Percentiles rank a stretch among this genome's conserved stretches.
Evolutionary conservation across 2,329 filamentous ascomycete species (phyloP).

Genomic region (Fusarium drepaniforme): DNA sequence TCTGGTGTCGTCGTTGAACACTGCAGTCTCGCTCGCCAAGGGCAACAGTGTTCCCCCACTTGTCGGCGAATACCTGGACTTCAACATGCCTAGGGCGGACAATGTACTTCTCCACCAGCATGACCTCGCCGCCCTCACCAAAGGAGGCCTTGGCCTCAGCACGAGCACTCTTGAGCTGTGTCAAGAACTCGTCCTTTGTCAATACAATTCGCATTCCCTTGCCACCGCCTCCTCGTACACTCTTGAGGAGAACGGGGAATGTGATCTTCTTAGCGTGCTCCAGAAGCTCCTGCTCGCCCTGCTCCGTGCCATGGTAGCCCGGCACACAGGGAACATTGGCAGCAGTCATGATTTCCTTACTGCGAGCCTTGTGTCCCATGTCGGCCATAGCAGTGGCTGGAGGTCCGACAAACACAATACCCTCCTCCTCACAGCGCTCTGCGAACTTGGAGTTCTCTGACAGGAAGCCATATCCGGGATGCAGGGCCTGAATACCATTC

Average conservation of each 20-base stretch:
- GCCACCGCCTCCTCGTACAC: slow-evolving; percentile 83
- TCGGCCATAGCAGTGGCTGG: slow-evolving; percentile 84
- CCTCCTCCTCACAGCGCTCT: slow-evolving; percentile 86
- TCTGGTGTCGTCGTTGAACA: slow-evolving; percentile 88
- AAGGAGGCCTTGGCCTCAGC: slow-evolving; percentile 84
- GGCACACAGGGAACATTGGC: slow-evolving; percentile 98
- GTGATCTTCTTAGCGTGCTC: slow-evolving; percentile 77
- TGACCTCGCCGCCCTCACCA: slow-evolving; percentile 81
- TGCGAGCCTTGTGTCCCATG: slow-evolving; percentile 94
- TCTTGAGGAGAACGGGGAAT: slow-evolving; percentile 83
- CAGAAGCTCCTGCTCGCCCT: slow-evolving; percentile 73
- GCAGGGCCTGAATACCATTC: slow-evolving; percentile 89
- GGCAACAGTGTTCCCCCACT: slow-evolving; percentile 81
- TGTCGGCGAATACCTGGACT: slow-evolving; percentile 91
- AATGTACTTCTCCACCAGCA: slow-evolving; percentile 89
- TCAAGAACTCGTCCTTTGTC: slow-evolving; percentile 74
- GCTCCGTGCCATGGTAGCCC: slow-evolving; percentile 91
- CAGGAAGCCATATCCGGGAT: slow-evolving; percentile 96
- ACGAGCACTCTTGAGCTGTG: slow-evolving; percentile 78
- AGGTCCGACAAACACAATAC: slow-evolving; percentile 94
- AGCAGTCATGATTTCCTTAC: slow-evolving; percentile 95
- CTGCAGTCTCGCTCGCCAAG: slow-evolving; percentile 91
- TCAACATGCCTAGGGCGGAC: slow-evolving; percentile 86
- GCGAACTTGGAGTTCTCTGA: slow-evolving; percentile 96
- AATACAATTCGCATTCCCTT: slow-evolving; percentile 87